These are phyloP conservation scores for Pseudonitzschia delicatissima DNA, from an alignment of 108 stramenopile species.

Conservation along the genomic window DNA sequence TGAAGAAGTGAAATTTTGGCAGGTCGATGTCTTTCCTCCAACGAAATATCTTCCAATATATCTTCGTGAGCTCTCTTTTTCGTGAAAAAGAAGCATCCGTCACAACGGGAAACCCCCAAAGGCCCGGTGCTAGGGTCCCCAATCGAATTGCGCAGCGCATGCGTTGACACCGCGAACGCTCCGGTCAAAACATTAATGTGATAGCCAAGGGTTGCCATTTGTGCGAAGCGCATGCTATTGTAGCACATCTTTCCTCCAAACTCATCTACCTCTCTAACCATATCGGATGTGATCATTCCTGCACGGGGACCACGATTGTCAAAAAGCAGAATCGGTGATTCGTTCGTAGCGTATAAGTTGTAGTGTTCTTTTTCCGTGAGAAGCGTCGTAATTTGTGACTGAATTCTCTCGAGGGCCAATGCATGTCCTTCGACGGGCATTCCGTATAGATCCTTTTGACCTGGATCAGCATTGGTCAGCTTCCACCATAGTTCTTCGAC, in stretches of 20 bases:
- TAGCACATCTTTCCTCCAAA: constrained; percentile 68
- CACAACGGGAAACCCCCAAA: constrained; percentile 39
- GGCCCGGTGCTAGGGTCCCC: constrained; percentile 20
- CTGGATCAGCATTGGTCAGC: constrained; percentile 26
- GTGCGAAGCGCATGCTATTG: constrained; percentile 64
- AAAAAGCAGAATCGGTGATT: constrained; percentile 69
- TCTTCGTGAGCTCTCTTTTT: constrained; percentile 35
- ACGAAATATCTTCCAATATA: constrained; percentile 43
- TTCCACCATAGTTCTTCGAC: constrained; percentile 64
- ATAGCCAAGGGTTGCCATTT: constrained; percentile 65
- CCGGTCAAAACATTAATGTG: constrained; percentile 54
- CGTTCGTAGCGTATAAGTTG: constrained; percentile 43
- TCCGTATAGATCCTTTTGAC: constrained; percentile 2
- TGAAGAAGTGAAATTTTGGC: constrained; percentile 61
- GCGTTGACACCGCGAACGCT: constrained; percentile 63
- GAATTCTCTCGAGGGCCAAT: constrained; percentile 27
- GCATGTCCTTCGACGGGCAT: constrained; percentile 19
- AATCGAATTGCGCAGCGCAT: constrained; percentile 20
- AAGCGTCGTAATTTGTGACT: constrained; percentile 23
- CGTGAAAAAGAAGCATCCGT: constrained; percentile 46
- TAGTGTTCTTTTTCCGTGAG: constrained; percentile 33
- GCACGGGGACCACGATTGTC: constrained; percentile 59
- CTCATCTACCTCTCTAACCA: constrained; percentile 70
- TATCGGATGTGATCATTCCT: constrained; percentile 56
- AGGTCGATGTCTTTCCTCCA: constrained; percentile 61